Base-by-base conservation (phyloP, 495 filamentous ascomycete species). In the Daldinia bambusicola region DNA sequence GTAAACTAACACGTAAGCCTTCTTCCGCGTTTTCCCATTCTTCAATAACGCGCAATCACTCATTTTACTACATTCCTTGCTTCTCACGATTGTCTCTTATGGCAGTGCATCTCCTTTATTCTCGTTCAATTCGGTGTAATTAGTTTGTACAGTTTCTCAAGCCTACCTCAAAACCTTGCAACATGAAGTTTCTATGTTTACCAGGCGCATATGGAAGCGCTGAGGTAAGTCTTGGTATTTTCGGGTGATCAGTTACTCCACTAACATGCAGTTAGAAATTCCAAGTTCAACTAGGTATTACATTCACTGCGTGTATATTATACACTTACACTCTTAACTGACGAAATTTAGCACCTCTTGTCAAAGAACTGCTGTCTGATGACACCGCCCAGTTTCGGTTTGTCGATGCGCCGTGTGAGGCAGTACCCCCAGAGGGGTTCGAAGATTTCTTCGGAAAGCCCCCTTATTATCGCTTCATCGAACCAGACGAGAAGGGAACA, bases 361-460 rank as follows among this genome's bases (percentile, higher is more conserved):
- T 83, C 55, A 84, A 83, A 36, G 82, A 86, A 69, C 58, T 86
- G 31, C 66, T 78, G 13, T 80, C 79, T 18, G 83, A 85, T 63
- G 76, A 72, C 32, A 82, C 78, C 13, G 82, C 82, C 0, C 75
- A 73, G 4, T 84, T 85, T 55, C 77, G 82, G 45, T 86, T 84
- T 74, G 79, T 83, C 63, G 75, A 85, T 45, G 84, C 82, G 8
- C 79, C 78, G 45, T 81, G 81, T 69, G 81, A 83, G 59, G 82
- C 81, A 1, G 75, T 79, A 3, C 84, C 84, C 9, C 84, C 84
- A 0, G 76, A 80, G 37, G 84, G 84, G 6, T 86, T 83, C 63
- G 83, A 84, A 52, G 83, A 85, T 32, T 86, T 83, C 77, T 86
- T 85, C 70, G 84, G 84, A 36, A 79, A 81, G 22, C 80, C 81